Evolutionary conservation across 768 basidiomycete species (phyloP).

Genomic region (Imleria badia): DNA sequence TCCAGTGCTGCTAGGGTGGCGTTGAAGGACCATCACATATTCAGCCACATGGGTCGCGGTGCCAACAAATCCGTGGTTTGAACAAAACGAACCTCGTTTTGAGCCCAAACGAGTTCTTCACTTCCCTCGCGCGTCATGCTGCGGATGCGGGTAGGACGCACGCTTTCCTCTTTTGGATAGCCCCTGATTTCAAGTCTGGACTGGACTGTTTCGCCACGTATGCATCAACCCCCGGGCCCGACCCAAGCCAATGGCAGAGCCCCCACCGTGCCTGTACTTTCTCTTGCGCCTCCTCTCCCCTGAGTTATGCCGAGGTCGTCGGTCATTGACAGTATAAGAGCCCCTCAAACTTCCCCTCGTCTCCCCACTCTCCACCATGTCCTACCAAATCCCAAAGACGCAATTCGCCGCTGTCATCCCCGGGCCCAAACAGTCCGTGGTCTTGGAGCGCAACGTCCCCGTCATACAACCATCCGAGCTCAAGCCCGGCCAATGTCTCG

Average conservation of each 20-base stretch:
- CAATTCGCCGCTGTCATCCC: slow-evolving; percentile 44
- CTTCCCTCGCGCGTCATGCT: slow-evolving; percentile 71
- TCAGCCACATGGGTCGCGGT: neutral
- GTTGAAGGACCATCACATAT: slow-evolving; percentile 41
- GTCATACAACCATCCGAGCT: slow-evolving; percentile 57
- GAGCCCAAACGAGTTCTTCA: slow-evolving; percentile 78
- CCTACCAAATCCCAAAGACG: slow-evolving; percentile 37
- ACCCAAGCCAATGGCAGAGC: no score
- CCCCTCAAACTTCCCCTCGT: neutral
- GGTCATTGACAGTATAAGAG: no score
- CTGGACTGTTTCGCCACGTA: no score
- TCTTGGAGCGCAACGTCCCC: slow-evolving; percentile 46
- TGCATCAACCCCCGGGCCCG: no score
- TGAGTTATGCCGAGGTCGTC: no score
- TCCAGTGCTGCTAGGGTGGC: slow-evolving; percentile 76
- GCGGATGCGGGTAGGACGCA: slow-evolving; percentile 76
- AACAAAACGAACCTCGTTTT: slow-evolving; percentile 67
- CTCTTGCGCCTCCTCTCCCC: no score
- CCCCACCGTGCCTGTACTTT: no score
- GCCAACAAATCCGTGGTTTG: no score
- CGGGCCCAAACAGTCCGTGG: slow-evolving; percentile 28
- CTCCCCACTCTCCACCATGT: neutral
- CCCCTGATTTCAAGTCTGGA: no score
- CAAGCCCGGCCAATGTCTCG: slow-evolving; percentile 67
- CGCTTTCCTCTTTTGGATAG: slow-evolving; percentile 23